These are phyloP conservation scores for Mucor plumbeus DNA, from an alignment of 371 early-diverging fungal genomes.

Conservation along the genomic window DNA sequence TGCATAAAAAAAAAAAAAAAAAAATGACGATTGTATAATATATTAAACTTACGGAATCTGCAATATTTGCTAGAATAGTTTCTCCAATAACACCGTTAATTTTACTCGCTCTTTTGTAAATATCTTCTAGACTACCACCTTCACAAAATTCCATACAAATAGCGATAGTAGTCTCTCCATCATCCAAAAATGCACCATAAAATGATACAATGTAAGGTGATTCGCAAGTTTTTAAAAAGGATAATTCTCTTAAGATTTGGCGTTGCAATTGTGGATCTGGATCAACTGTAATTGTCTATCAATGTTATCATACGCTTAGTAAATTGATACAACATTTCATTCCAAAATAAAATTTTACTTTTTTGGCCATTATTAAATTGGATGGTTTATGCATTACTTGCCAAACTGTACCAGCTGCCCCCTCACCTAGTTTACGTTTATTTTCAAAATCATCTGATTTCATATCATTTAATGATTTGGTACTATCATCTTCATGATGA, in stretches of 20 bases:
- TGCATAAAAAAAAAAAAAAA: conserved; percentile 10
- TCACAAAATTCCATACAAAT: conserved; percentile 96
- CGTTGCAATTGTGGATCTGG: conserved; percentile 72
- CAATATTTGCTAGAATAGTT: conserved; percentile 78
- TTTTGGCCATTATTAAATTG: conserved; percentile 88
- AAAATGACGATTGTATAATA: not conserved
- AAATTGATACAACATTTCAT: not conserved
- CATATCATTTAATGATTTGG: conserved; percentile 30
- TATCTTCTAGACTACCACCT: conserved; percentile 82
- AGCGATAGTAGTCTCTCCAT: conserved; percentile 80
- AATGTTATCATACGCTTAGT: not conserved
- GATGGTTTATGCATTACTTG: conserved; percentile 83
- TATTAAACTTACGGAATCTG: conserved; percentile 64
- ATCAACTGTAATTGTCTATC: conserved; percentile 68
- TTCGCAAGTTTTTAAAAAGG: conserved; percentile 85
- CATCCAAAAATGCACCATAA: conserved; percentile 92
- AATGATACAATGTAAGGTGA: conserved; percentile 92
- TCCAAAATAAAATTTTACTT: conserved; percentile 53
- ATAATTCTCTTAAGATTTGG: conserved; percentile 89
- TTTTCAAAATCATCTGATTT: conserved; percentile 66
- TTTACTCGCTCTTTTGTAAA: conserved; percentile 73
- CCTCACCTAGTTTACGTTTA: conserved; percentile 84
- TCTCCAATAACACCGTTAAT: conserved; percentile 74
- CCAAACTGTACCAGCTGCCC: conserved; percentile 92
- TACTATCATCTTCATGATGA: conserved; percentile 26